A percentile compares a stretch with the other conserved stretches of the same genome.
Conservation (phyloP, 331 rosid species). For the Rosa hybrid region DNA sequence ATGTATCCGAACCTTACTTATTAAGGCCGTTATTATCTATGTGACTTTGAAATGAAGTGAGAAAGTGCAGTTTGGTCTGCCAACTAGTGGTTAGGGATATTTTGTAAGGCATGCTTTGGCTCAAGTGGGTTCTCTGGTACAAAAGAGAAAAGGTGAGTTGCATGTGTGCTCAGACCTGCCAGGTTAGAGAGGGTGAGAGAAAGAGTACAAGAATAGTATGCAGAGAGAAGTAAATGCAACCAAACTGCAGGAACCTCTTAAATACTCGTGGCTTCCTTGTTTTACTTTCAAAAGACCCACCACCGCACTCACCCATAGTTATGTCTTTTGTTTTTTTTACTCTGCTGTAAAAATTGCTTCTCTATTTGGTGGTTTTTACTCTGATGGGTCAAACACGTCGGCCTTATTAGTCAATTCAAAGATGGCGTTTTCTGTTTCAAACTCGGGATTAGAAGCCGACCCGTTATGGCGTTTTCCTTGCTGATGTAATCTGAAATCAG, state of each 20-base stretch:
- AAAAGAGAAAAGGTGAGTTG: slow-evolving; percentile 19
- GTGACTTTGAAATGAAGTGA: neutral
- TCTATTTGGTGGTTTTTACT: neutral
- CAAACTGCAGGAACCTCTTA: slow-evolving; percentile 22
- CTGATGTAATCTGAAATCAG: slow-evolving; percentile 3
- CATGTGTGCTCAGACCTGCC: slow-evolving; percentile 33
- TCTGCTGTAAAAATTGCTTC: neutral
- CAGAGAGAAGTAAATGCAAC: slow-evolving; percentile 33
- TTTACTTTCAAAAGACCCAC: slow-evolving; percentile 16
- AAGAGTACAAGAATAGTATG: slow-evolving; percentile 26
- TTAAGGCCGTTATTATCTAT: too few relatives aligned
- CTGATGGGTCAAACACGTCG: neutral
- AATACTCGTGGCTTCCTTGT: neutral
- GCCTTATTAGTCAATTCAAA: slow-evolving; percentile 6
- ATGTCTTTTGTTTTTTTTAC: neutral
- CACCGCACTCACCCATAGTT: neutral
- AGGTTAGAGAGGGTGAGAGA: slow-evolving; percentile 18
- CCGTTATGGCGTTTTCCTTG: slow-evolving; percentile 1
- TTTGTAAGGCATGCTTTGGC: slow-evolving; percentile 1
- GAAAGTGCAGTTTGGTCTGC: neutral
- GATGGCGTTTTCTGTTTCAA: neutral
- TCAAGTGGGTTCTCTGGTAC: slow-evolving; percentile 27
- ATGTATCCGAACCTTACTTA: too few relatives aligned
- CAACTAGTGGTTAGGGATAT: slow-evolving; percentile 17
- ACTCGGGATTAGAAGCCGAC: neutral